Base-by-base conservation (phyloP, 345 rosid species). In the Eucalyptus pumila region DNA sequence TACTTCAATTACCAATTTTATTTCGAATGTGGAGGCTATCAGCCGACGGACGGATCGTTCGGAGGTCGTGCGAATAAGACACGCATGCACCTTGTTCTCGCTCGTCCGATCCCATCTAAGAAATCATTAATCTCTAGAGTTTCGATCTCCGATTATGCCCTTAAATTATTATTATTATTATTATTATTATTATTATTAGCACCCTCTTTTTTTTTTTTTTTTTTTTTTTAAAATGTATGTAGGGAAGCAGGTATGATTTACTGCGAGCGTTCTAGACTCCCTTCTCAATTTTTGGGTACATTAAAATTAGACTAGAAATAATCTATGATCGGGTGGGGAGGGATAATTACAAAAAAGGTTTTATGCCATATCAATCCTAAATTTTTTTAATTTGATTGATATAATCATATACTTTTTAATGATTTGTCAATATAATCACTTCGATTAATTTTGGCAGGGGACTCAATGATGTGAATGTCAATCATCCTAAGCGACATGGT, bases 361-460 rank as follows among this genome's bases (percentile, higher is more conserved):
- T 60, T 3, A 27, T 26, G 14, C 2, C 15, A 60, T 12, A 5
- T 60, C 15, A 60, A 3, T 27, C 15, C 8, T 60, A 60, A 60
- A 12, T 6, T 7, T 26, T 60, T 60, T 60, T 9, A 60, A 60
- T 27, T 60, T 12, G 32, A 27, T 13, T 1, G 8, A 27, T 60
- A 11, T 27, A 60, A 0, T 60, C 32, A 12, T 60, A 27, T 11
- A 12, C 32, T 56, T 23, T 24, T 56, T 24, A 26, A 56, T 56
- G 1, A 24, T 24, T 56, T 56, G 5, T 4, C 0, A 56, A 56
- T 56, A 23, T 24, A 56, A 23, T 56, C 12, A 56, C 11, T 56
- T 6, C 2, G 3, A 2, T 5, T 30, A 12, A 12, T 60, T 27
- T 60, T 27, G 32, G 7, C 0, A 1, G 2, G 2, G 4, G 1